Conservation (phyloP, 1,284 basidiomycete species). For the Cutaneotrichosporon mucoides region DNA sequence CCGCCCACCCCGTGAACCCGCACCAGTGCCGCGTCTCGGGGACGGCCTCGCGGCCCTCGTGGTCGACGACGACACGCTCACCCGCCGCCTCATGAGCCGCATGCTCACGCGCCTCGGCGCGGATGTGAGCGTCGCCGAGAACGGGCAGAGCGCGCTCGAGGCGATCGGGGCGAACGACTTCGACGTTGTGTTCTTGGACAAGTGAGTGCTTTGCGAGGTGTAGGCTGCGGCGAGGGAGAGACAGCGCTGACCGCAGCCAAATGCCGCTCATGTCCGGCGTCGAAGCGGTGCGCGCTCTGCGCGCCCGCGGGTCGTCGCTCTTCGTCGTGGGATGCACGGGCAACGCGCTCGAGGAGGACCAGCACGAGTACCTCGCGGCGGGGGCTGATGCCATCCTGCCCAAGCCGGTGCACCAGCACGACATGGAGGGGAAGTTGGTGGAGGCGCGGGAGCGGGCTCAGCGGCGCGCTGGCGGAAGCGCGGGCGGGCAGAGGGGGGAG, state of each 20-base stretch:
- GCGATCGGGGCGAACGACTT: conserved; percentile 52
- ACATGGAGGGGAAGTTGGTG: conserved; percentile 35
- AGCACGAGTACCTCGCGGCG: conserved; percentile 67
- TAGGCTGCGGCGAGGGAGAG: neutral
- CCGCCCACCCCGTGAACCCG: neutral
- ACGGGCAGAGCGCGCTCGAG: conserved; percentile 74
- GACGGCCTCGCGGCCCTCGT: conserved; percentile 37
- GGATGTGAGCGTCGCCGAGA: conserved; percentile 73
- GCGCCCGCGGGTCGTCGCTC: conserved; percentile 62
- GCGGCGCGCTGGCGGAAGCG: conserved; percentile 9
- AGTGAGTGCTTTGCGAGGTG: conserved; percentile 1
- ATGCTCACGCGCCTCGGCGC: conserved; percentile 75
- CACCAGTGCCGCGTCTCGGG: neutral
- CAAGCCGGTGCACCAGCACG: conserved; percentile 45
- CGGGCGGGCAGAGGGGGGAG: too few relatives aligned
- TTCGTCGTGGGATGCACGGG: conserved; percentile 68
- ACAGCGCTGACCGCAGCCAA: conserved; percentile 31
- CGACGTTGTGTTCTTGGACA: conserved; percentile 18
- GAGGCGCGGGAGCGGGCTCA: conserved; percentile 19
- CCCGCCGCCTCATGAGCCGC: conserved; percentile 74
- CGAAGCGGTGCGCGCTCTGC: conserved; percentile 62
- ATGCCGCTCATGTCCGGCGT: conserved; percentile 72
- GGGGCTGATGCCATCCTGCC: conserved; percentile 58
- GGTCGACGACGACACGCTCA: conserved; percentile 53
- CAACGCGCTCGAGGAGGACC: conserved; percentile 62